These are phyloP conservation scores for Geotrichum cucujoidarum DNA, from an alignment of 1,139 yeast species.

Conservation along the genomic window DNA sequence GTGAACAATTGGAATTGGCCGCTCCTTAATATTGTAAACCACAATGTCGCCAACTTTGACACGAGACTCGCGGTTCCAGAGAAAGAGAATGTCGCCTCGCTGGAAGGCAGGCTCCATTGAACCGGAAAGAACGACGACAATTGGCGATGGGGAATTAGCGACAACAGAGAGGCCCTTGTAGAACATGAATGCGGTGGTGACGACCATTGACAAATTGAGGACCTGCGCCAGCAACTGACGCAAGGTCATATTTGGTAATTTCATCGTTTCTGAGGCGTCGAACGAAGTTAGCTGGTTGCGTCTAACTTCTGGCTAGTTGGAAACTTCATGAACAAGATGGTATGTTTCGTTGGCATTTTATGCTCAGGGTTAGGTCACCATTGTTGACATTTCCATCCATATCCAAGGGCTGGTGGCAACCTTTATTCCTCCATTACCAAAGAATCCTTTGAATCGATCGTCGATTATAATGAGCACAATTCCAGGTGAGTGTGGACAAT, in stretches of 20 bases:
- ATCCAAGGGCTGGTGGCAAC: conserved; percentile 19
- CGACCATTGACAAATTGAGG: conserved; percentile 67
- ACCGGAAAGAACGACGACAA: conserved; percentile 94
- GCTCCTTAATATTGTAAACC: conserved; percentile 81
- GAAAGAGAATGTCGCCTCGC: conserved; percentile 87
- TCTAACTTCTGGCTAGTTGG: too few species aligned
- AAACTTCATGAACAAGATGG: neutral
- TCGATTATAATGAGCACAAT: conserved; percentile 15
- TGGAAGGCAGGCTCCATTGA: conserved; percentile 99
- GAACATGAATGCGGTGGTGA: conserved; percentile 84
- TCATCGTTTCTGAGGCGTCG: too few species aligned
- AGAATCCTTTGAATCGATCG: neutral
- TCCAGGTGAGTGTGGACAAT: conserved; percentile 17
- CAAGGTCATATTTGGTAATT: conserved; percentile 21
- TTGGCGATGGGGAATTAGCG: conserved; percentile 84
- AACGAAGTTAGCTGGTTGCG: too few species aligned
- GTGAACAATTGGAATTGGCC: conserved; percentile 90
- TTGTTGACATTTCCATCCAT: neutral
- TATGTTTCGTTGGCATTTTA: conserved; percentile 13
- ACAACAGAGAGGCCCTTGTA: conserved; percentile 81
- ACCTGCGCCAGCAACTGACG: conserved; percentile 46
- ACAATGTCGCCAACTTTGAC: conserved; percentile 90
- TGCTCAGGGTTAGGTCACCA: neutral
- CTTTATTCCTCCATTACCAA: neutral
- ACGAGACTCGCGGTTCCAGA: conserved; percentile 74